phyloP scores from a whole-genome alignment of 768 basidiomycete species.

The Amyloporia xantha region DNA sequence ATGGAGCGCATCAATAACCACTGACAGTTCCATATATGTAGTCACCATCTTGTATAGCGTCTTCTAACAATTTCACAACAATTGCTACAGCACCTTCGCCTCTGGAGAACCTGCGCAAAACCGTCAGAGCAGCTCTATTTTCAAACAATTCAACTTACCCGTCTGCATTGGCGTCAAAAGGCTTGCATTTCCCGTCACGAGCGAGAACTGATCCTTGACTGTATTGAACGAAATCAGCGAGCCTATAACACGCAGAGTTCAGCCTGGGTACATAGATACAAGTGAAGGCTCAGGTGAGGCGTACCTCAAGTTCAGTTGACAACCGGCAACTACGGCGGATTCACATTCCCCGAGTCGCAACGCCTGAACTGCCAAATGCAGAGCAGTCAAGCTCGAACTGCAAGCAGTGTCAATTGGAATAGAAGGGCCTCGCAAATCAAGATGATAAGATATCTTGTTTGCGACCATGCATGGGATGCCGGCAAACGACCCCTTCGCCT shows the following conservation, averaged over 20 bases:
- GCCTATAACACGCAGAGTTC: constrained; percentile 18
- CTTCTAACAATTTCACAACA: constrained; percentile 34
- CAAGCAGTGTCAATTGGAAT: constrained; percentile 45
- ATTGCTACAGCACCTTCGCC: constrained; percentile 34
- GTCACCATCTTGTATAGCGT: constrained; percentile 34
- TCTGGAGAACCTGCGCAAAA: constrained; percentile 27
- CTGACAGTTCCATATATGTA: constrained; percentile 35
- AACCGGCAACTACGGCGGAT: constrained; percentile 40
- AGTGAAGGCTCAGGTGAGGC: too few species aligned
- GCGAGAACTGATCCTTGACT: constrained; percentile 33
- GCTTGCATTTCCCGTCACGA: constrained; percentile 36
- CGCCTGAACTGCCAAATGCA: constrained; percentile 42
- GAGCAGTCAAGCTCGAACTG: constrained; percentile 39
- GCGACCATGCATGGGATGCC: constrained; percentile 31
- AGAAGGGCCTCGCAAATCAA: constrained; percentile 41
- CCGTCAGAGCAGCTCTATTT: neutral
- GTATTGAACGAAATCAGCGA: constrained; percentile 32
- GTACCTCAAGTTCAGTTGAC: constrained; percentile 37
- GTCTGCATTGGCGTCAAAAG: constrained; percentile 37
- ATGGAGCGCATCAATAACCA: neutral
- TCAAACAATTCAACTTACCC: constrained; percentile 26
- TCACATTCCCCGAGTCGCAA: constrained; percentile 39
- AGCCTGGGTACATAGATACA: too few species aligned
- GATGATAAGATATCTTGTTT: constrained; percentile 36
- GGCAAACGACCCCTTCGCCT: constrained; percentile 29